A percentile compares a stretch with the other conserved stretches of the same genome.
phyloP scores from a whole-genome alignment of 192 early-diverging fungal genomes.

The Borealophlyctis nickersoniae region DNA sequence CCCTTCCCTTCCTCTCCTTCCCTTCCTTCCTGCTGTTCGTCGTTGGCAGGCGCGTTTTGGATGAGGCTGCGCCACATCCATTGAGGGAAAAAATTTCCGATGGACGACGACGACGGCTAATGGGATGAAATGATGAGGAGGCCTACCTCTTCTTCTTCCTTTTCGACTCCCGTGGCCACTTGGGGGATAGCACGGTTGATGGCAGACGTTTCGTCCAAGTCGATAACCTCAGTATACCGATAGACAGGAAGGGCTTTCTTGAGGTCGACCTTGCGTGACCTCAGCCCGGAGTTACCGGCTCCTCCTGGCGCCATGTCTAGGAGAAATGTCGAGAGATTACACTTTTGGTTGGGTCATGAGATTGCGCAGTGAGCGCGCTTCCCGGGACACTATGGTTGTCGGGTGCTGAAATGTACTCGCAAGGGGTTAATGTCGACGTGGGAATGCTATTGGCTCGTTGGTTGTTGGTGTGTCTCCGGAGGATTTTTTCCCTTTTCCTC shows the following conservation, averaged over 20 bases:
- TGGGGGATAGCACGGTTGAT: slow-evolving; percentile 61
- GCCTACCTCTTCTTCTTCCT: slow-evolving; percentile 97
- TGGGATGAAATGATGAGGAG: too few species aligned
- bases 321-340: slow-evolving; percentile 29
- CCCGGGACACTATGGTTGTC: background rate
- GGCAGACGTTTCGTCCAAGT: slow-evolving; percentile 74
- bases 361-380: slow-evolving; percentile 3
- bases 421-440: too few species aligned
- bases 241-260: slow-evolving; percentile 81
- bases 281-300: slow-evolving; percentile 22
- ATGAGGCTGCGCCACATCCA: too few species aligned
- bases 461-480: too few species aligned
- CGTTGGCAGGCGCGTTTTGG: too few species aligned
- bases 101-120: too few species aligned
- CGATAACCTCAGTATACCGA: slow-evolving; percentile 75
- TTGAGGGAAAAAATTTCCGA: too few species aligned
- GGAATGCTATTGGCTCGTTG: too few species aligned
- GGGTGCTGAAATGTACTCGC: too few species aligned
- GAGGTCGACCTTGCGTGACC: slow-evolving; percentile 78
- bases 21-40: too few species aligned
- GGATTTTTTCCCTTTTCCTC: too few species aligned
- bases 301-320: slow-evolving; percentile 23
- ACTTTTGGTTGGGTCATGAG: slow-evolving; percentile 24
- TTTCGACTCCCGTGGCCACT: slow-evolving; percentile 93
- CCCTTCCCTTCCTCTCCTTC: too few species aligned